A percentile compares a stretch with the other conserved stretches of the same genome.
Evolutionary conservation across 176 grass and related monocot genomes (phyloP).

Genomic region (Puya raimondii): DNA sequence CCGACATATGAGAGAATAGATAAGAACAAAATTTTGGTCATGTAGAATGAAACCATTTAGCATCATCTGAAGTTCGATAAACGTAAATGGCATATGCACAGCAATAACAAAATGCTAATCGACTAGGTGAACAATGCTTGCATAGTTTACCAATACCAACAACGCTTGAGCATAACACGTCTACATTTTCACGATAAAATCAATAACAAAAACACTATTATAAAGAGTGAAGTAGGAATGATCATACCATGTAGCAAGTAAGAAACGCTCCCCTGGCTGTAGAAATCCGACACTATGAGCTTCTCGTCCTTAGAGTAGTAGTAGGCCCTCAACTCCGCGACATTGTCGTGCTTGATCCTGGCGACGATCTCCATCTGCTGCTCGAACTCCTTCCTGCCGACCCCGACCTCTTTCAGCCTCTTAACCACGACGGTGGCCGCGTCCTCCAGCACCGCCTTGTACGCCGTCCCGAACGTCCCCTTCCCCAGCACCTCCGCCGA

Average conservation of each 20-base stretch:
- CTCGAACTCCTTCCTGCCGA: conserved; percentile 76
- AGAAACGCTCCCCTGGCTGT: conserved; percentile 65
- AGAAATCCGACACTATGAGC: conserved; percentile 79
- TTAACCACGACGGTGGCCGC: conserved; percentile 85
- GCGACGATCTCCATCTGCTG: conserved; percentile 93
- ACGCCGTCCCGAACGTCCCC: conserved; percentile 79
- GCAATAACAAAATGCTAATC: too few species aligned
- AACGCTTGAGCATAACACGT: too few species aligned
- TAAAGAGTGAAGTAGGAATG: neutral
- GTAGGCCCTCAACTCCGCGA: conserved; percentile 74
- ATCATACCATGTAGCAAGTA: conserved; percentile 75
- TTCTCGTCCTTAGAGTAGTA: conserved; percentile 99
- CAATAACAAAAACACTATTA: too few species aligned
- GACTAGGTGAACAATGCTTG: too few species aligned
- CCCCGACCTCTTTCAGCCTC: conserved; percentile 78
- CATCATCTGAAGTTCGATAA: too few species aligned
- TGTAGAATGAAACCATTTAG: too few species aligned
- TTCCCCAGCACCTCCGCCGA: conserved; percentile 94
- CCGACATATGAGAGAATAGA: too few species aligned
- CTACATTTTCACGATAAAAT: too few species aligned
- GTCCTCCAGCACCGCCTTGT: conserved; percentile 84
- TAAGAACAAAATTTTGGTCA: too few species aligned
- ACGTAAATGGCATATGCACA: too few species aligned
- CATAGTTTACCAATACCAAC: too few species aligned
- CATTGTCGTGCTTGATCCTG: conserved; percentile 58